Base-by-base conservation (phyloP, 2,329 filamentous ascomycete species). In the Aureobasidium sp. region DNA sequence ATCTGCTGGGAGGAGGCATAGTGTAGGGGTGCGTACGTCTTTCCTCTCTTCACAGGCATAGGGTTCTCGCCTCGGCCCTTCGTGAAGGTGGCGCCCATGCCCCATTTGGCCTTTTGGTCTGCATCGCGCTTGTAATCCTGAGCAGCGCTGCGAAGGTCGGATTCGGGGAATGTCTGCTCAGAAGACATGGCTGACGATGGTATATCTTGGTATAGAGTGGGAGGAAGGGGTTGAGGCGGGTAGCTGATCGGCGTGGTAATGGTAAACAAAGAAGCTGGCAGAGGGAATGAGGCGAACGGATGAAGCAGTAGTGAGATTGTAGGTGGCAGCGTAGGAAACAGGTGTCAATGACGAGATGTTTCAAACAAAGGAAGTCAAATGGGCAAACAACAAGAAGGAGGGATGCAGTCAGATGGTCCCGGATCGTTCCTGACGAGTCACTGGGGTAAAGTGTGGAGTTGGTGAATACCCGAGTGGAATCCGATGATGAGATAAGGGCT, bases 91-190 rank as follows among this genome's bases (percentile, higher is more conserved):
- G 71, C 68, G 60, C 78, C 78, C 65, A 77, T 72, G 21, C 75
- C 75, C 78, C 78, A 81, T 69, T 81, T 81, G 66, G 74, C 72
- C 69, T 78, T 76, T 65, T 71, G 75, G 64, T 76, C 74, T 68
- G 77, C 75, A 67, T 76, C 75, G 68, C 79, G 78, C 66, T 77
- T 75, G 72, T 74, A 78, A 66, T 81, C 79, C 67, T 78, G 78
- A 68, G 79, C 75, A 65, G 73, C 73, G 70, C 76, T 77, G 69
- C 82, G 81, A 64, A 84, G 74, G 69, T 84, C 82, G 69, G 72
- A 69, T 67, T 76, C 77, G 60, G 73, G 70, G 67, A 77, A 72
- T 68, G 74, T 71, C 70, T 77, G 75, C 66, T 77, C 74, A 67
- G 74, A 69, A 65, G 75, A 73, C 76, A 78, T 78, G 70, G 50